Evolutionary conservation across 2,329 filamentous ascomycete species (phyloP), one percentile per base, ranked within the genome.

Genomic region (Alternaria longipes): DNA sequence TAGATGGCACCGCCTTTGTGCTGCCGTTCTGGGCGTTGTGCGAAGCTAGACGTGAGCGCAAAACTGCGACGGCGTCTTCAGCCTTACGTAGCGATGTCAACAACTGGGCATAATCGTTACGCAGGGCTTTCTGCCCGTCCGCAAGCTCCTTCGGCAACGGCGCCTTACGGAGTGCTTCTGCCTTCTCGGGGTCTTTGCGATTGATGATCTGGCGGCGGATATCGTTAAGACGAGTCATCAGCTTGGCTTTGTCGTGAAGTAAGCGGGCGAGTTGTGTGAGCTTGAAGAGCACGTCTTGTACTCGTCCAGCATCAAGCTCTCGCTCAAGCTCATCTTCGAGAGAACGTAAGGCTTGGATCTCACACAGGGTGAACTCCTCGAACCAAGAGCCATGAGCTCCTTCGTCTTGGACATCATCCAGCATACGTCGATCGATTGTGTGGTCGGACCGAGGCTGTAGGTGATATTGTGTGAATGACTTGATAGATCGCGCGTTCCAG

Each of bases 101-200:
- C 24, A 97, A 89, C 20, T 84, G 85, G 18, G 89, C 88, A 62
- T 91, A 92, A n/a, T 90, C 85, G 56, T 89, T 87, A 42, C 94
- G 88, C 12, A 99, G 82, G 69, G 96, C 91, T 66, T 89, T 90
- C 77, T 97, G 94, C 71, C 97, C 91, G 8, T 90, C 87, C 6
- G 89, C 86, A 76, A 97, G 91, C 74, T 97, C 94, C 3, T 91
- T 88, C 20, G 90, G 91, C n/a, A 99, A 84, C 0, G 93, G 91
- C 28, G 93, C 86, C 20, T 87, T 85, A 46, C 88, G 86, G 36
- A 88, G 86, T 6, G 86, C 84, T n/a, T 90, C 88, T 1, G 83
- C 80, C 69, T 89, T 86, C 18, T 88, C 86, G 0, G 91, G 87
- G 70, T 96, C 91, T 28, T 87, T 85, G 67, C 88, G 86, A 3